Evolutionary conservation across 306 rosid species (phyloP).

Genomic region (Rubus parviflorus): DNA sequence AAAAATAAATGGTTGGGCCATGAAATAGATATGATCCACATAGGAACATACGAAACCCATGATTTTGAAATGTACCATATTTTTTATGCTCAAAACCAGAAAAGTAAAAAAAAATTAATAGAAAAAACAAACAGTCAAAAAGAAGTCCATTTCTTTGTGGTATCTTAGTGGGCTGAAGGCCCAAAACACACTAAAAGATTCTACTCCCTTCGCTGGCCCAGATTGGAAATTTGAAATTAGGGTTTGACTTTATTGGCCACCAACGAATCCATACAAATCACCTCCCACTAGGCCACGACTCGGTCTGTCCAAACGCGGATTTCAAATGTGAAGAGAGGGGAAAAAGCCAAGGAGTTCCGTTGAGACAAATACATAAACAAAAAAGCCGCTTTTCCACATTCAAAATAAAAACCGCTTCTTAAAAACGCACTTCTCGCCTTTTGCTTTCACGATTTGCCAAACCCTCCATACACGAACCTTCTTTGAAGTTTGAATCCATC

Average conservation of each 20-base stretch:
- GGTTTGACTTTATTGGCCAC: neutral
- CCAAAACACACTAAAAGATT: neutral
- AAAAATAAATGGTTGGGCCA: too few species aligned
- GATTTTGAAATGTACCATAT: too few species aligned
- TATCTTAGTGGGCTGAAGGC: too few species aligned
- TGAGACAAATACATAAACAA: neutral
- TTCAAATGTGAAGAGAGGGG: neutral
- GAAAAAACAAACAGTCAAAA: too few species aligned
- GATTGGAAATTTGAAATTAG: neutral
- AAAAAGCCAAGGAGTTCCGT: neutral
- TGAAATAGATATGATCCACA: too few species aligned
- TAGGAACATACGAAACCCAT: too few species aligned
- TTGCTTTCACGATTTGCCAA: neutral
- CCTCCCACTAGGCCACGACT: neutral
- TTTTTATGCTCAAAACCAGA: too few species aligned
- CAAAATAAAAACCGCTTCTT: neutral
- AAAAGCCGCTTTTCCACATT: neutral
- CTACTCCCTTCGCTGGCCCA: neutral
- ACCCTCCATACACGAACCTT: too few species aligned
- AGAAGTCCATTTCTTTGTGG: too few species aligned
- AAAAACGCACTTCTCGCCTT: neutral
- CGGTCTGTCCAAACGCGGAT: neutral
- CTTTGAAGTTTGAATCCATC: constrained; percentile 40
- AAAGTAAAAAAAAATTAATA: too few species aligned
- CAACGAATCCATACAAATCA: too few species aligned